Evolutionary conservation across 1,284 basidiomycete genomes (phyloP), one percentile per base, ranked within the genome.

Genomic region (Leccinum angustisporum): DNA sequence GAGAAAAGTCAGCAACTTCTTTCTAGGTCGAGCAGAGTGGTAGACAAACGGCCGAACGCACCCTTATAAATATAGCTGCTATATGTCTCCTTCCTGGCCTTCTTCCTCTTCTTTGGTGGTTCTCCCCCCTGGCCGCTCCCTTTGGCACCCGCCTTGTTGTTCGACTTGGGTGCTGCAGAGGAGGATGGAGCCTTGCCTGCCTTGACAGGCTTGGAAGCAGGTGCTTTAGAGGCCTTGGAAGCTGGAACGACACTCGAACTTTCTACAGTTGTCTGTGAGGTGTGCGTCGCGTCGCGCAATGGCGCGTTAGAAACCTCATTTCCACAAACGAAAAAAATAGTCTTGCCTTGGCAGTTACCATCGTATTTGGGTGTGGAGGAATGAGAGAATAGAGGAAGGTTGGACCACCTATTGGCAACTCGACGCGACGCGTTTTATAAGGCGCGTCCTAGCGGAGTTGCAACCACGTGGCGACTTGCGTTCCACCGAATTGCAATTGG

Each of bases 61-160:
- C 73, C 75, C 51, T 73, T 77, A 64, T 77, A 75, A 25, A 75
- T 77, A 54, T 75, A 77, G 9, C 68, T 72, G 48, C 71, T 67
- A 27, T 75, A 75, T 4, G 73, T 75, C 31, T 75, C 73, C 63
- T 70, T 77, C 21, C 73, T 63, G 1, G 71, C 38, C 61, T 73
- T 77, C 40, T 67, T 76, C 53, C 67, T 68, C 63, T 71, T 75
- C 65, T 72, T 75, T 54, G 43, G 56, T 68, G 86, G 62, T 33
- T 31, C 62, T 1, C 4, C 36, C 2, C 56, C 51, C 11, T 40
- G 54, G 3, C 51, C 60, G 0, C 21, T 25, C 14, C 25, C 36
- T 16, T 38, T 60, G 10, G 59, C 54, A 8, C n/a, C 27, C 8
- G 40, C 7, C 27, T 56, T 56, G 14, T 3, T 27, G 4, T 11